Base-by-base conservation (phyloP, 805 yeast species). In the Saccharomycopsis microspora region DNA sequence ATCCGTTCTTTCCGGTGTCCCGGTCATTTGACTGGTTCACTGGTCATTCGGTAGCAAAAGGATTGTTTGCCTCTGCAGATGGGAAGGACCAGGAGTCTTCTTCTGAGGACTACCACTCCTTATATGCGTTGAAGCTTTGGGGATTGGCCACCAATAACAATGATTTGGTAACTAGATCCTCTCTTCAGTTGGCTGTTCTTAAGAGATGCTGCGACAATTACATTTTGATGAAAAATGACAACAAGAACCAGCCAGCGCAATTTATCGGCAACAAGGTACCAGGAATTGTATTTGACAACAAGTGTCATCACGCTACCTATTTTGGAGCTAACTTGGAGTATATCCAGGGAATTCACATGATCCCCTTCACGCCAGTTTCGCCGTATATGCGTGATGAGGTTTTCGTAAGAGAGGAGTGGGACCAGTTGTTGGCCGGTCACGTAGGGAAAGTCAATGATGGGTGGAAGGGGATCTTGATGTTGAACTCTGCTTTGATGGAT, bases 41-140 rank as follows among this genome's bases (percentile, higher is more conserved):
- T 56, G 90, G 90, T 1, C 89, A 83, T 59, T 80, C 88, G 0
- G 82, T 82, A 76, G 90, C 89, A 0, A 80, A 79, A 57, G 89
- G 90, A 3, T 67, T 82, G 19, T 79, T 75, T 56, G 71, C 76
- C 34, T 71, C 80, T 52, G 85, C 84, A 5, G 89, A 83, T 61
- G 89, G 90, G 32, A 80, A 80, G 55, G 85, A 82, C 60, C 79
- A 83, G 60, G 89, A 83, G 61, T 78, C 85, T 0, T 73, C 79
- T 27, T 77, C 85, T 8, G 89, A 83, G 59, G 89, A 83, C 60
- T 81, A 81, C 53, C 82, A 83, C 58, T 78, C 82, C 46, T 72
- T 76, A 3, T 80, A 80, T 58, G 87, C 82, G 1, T 67, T 81
- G 66, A 80, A 79, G 57, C 62, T 83, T 35, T 81, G 79, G 76